These are phyloP conservation scores for Strobilomyces confusus DNA, from an alignment of 768 basidiomycete species.

Conservation along the genomic window DNA sequence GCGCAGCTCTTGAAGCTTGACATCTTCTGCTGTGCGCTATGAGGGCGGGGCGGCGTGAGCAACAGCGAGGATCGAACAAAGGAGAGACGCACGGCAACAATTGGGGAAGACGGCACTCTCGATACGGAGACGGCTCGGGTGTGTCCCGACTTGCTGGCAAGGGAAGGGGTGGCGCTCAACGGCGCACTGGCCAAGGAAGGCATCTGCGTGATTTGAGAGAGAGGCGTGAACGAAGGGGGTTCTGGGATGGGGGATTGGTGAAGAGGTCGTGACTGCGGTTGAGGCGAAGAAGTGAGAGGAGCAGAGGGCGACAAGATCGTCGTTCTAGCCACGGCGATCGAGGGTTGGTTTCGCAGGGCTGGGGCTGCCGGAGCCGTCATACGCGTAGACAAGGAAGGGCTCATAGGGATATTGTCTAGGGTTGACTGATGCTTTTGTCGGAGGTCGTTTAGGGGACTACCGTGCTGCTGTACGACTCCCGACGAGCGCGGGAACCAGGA, in stretches of 20 bases:
- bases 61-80: not conserved
- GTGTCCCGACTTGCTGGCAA: constrained; percentile 10
- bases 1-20: constrained; percentile 73
- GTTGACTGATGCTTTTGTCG: constrained; percentile 47
- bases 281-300: constrained; percentile 30
- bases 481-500: too few species aligned
- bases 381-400: constrained; percentile 22
- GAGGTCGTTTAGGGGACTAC: too few species aligned
- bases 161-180: not conserved
- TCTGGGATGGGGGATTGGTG: constrained; percentile 17
- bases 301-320: constrained; percentile 38
- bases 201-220: constrained; percentile 15
- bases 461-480: too few species aligned
- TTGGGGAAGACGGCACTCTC: constrained; percentile 27
- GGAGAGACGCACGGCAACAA: constrained; percentile 15
- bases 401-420: constrained; percentile 29
- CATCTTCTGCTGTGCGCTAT: constrained; percentile 43
- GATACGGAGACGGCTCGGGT: constrained; percentile 16
- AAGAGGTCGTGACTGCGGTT: constrained; percentile 22
- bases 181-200: constrained; percentile 13
- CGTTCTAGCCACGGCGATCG: constrained; percentile 27
- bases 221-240: constrained; percentile 5
- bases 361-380: constrained; percentile 23
- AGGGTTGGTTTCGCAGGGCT: constrained; percentile 16
- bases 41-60: constrained; percentile 11